Evolutionary conservation across 2,329 filamentous ascomycete species (phyloP).

Genomic region (Fusarium mundagurra): DNA sequence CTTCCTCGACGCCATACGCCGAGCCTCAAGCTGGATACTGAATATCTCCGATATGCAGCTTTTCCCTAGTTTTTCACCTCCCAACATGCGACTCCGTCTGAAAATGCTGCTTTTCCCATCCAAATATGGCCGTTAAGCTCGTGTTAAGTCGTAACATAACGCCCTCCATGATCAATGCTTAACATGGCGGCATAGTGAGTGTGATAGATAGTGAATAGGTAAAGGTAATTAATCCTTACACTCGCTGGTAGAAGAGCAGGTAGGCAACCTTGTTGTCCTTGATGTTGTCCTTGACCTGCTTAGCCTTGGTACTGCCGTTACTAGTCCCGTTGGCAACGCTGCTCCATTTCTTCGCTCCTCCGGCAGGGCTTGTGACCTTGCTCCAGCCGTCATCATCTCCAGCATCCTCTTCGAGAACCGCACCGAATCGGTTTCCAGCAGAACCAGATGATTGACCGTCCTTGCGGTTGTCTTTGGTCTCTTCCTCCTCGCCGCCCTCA

Average conservation of each 20-base stretch:
- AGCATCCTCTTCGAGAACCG: slow-evolving; percentile 72
- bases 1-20: slow-evolving; percentile 45
- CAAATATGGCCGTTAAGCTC: slow-evolving; percentile 42
- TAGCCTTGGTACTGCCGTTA: slow-evolving; percentile 65
- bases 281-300: slow-evolving; percentile 70
- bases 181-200: slow-evolving; percentile 30
- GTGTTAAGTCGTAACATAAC: slow-evolving; percentile 36
- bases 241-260: slow-evolving; percentile 91
- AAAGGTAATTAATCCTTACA: slow-evolving; percentile 52
- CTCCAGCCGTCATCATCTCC: slow-evolving; percentile 82
- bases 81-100: slow-evolving; percentile 39
- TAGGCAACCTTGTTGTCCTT: slow-evolving; percentile 98
- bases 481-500: slow-evolving; percentile 83
- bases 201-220: slow-evolving; percentile 15
- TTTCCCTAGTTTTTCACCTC: slow-evolving; percentile 32
- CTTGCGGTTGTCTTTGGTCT: slow-evolving; percentile 63
- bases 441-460: slow-evolving; percentile 46
- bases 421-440: slow-evolving; percentile 78
- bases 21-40: slow-evolving; percentile 39
- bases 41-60: slow-evolving; percentile 32
- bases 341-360: slow-evolving; percentile 77
- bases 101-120: slow-evolving; percentile 41
- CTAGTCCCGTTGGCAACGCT: slow-evolving; percentile 71
- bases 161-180: slow-evolving; percentile 24
- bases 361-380: slow-evolving; percentile 71